A percentile compares a stretch with the other conserved stretches of the same genome.
These are phyloP conservation scores for Candida frijolesensis DNA, from an alignment of 1,139 yeast genomes.

Conservation along the genomic window DNA sequence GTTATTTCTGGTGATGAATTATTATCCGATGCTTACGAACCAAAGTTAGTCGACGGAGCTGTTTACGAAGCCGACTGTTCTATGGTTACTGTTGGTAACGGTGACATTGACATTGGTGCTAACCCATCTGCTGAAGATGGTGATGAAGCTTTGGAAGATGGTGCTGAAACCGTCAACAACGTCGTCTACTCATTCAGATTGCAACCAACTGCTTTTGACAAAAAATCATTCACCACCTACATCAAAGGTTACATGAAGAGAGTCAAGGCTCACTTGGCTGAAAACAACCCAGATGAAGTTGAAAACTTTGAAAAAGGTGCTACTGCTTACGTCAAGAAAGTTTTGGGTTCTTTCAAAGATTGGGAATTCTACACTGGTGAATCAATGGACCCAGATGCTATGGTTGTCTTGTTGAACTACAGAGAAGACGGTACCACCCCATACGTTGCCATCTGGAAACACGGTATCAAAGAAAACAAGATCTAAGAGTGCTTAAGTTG, in stretches of 20 bases:
- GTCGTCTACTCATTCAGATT: slow-evolving; percentile 98
- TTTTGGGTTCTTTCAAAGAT: slow-evolving; percentile 91
- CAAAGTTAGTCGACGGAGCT: slow-evolving; percentile 81
- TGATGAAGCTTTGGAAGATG: slow-evolving; percentile 79
- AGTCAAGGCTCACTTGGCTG: slow-evolving; percentile 86
- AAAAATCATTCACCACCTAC: slow-evolving; percentile 94
- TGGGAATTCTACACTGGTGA: slow-evolving; percentile 99
- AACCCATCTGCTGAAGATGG: slow-evolving; percentile 99
- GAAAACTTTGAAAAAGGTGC: slow-evolving; percentile 97
- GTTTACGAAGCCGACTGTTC: slow-evolving; percentile 97
- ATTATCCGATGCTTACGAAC: slow-evolving; percentile 95
- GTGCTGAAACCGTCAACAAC: slow-evolving; percentile 91
- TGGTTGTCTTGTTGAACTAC: slow-evolving; percentile 97
- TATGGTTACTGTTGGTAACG: slow-evolving; percentile 82
- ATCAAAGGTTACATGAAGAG: slow-evolving; percentile 98
- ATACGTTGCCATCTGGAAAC: slow-evolving; percentile 97
- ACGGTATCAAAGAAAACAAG: slow-evolving; percentile 89
- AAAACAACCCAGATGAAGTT: slow-evolving; percentile 82
- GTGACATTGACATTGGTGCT: slow-evolving; percentile 97
- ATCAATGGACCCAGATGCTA: slow-evolving; percentile 99
- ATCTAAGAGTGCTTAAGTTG: slow-evolving; percentile 51
- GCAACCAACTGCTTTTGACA: slow-evolving; percentile 93
- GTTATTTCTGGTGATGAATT: slow-evolving; percentile 93
- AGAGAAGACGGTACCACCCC: slow-evolving; percentile 99
- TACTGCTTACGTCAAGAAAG: slow-evolving; percentile 91